Evolutionary conservation across 2,329 filamentous ascomycete species (phyloP).

Genomic region (Ophiostoma ips): DNA sequence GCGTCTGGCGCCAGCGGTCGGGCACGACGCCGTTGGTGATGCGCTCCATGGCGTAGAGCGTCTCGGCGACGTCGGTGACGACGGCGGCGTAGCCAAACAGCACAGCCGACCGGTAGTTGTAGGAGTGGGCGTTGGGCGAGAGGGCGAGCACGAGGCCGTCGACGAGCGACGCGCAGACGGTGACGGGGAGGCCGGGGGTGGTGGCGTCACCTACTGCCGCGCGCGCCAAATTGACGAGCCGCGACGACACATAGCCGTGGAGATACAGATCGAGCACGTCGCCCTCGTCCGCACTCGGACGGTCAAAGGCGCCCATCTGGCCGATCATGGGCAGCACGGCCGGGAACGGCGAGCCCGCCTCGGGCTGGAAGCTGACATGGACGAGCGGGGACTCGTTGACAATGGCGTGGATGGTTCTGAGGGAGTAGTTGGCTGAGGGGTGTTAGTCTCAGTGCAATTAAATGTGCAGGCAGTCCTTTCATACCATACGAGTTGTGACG

Average conservation of each 20-base stretch:
- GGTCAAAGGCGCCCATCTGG: slow-evolving; percentile 59
- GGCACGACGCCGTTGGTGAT: slow-evolving; percentile 64
- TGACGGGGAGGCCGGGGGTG: slow-evolving; percentile 44
- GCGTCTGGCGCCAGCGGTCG: slow-evolving; percentile 52
- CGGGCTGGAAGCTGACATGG: slow-evolving; percentile 62
- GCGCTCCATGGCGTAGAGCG: slow-evolving; percentile 61
- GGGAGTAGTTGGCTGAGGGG: slow-evolving; percentile 51
- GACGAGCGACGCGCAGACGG: slow-evolving; percentile 57
- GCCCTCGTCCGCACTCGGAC: slow-evolving; percentile 42
- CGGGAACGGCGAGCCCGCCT: slow-evolving; percentile 56
- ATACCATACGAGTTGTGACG: slow-evolving; percentile 51
- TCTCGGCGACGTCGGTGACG: slow-evolving; percentile 55
- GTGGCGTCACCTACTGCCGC: slow-evolving; percentile 7
- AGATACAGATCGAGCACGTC: slow-evolving; percentile 66
- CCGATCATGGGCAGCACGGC: slow-evolving; percentile 75
- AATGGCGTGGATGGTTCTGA: slow-evolving; percentile 58
- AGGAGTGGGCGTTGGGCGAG: slow-evolving; percentile 68
- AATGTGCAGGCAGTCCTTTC: background rate
- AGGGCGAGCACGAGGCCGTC: slow-evolving; percentile 71
- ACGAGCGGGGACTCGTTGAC: slow-evolving; percentile 62
- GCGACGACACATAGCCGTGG: slow-evolving; percentile 70
- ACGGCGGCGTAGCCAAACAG: slow-evolving; percentile 60
- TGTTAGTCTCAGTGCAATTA: background rate
- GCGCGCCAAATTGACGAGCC: slow-evolving; percentile 55
- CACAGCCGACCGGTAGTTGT: slow-evolving; percentile 73